Evolutionary conservation across 345 rosid species (phyloP).

Genomic region (Pistacia vera): DNA sequence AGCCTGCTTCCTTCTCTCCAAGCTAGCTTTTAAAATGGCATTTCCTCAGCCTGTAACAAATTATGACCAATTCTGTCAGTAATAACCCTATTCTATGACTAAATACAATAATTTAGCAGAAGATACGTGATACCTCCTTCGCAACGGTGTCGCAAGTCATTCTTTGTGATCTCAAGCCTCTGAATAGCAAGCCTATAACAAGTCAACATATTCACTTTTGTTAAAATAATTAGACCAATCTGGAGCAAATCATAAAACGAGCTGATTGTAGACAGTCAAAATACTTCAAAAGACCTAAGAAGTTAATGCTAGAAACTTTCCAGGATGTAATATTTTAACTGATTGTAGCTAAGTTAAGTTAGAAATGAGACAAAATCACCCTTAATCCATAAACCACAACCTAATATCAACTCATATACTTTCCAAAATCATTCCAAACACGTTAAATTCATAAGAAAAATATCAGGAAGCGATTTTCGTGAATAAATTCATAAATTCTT

Average conservation of each 20-base stretch:
- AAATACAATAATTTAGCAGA: conserved; percentile 10
- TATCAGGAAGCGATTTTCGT: no score
- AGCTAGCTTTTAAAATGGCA: conserved; percentile 94
- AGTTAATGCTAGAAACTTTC: not conserved
- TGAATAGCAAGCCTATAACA: conserved; percentile 88
- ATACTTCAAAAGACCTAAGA: not conserved
- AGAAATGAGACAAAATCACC: no score
- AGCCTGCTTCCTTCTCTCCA: conserved; percentile 99
- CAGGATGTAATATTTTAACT: not conserved
- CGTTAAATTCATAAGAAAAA: no score
- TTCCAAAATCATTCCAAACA: no score
- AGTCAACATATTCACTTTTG: conserved; percentile 13
- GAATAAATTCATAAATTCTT: no score
- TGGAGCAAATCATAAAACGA: not conserved
- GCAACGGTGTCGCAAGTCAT: conserved; percentile 94
- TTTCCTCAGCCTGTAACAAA: conserved; percentile 84
- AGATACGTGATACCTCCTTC: conserved; percentile 70
- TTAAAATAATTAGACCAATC: not conserved
- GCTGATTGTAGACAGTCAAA: not conserved
- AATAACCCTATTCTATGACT: conserved; percentile 17
- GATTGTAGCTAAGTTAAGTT: no score
- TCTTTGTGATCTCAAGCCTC: conserved; percentile 92
- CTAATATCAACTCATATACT: no score
- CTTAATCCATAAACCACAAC: no score
- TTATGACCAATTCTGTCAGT: conserved; percentile 25